Evolutionary conservation across 2,329 filamentous ascomycete genomes (phyloP).

Genomic region (Aspergillus carbonarius): DNA sequence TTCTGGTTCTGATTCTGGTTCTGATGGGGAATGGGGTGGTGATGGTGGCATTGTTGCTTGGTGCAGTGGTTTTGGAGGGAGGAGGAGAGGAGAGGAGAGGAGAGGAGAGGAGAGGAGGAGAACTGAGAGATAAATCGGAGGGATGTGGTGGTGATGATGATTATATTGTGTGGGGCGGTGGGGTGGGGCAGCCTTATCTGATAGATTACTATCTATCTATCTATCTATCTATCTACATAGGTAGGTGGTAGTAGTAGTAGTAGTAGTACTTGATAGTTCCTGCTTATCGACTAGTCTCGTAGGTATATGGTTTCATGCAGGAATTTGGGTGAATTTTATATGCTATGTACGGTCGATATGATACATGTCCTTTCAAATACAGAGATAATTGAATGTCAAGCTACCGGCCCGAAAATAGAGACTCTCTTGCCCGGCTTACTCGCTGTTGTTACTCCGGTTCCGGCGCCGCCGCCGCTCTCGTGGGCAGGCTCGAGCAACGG

Average conservation of each 20-base stretch:
- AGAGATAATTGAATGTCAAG: neutral
- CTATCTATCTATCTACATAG: too few relatives aligned
- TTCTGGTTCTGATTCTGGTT: too few relatives aligned
- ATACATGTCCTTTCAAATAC: neutral
- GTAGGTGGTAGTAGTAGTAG: too few relatives aligned
- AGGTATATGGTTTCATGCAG: too few relatives aligned
- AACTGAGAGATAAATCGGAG: neutral
- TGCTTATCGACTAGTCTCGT: neutral
- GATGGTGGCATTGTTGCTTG: neutral
- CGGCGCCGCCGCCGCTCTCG: neutral
- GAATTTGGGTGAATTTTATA: neutral
- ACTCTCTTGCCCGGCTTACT: conserved; percentile 3
- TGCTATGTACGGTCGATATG: neutral
- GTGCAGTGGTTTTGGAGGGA: too few relatives aligned
- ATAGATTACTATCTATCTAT: too few relatives aligned
- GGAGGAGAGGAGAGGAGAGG: neutral
- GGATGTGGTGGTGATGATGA: neutral
- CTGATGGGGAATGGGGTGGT: neutral
- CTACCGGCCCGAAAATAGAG: neutral
- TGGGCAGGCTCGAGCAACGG: neutral
- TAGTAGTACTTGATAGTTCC: too few relatives aligned
- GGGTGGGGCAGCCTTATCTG: neutral
- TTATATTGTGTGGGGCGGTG: neutral
- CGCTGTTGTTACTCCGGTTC: neutral
- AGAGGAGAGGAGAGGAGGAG: neutral